Evolutionary conservation across 2,329 filamentous ascomycete species (phyloP), one percentile per base, ranked within the genome.

Genomic region (Cladosporium oxysporum): DNA sequence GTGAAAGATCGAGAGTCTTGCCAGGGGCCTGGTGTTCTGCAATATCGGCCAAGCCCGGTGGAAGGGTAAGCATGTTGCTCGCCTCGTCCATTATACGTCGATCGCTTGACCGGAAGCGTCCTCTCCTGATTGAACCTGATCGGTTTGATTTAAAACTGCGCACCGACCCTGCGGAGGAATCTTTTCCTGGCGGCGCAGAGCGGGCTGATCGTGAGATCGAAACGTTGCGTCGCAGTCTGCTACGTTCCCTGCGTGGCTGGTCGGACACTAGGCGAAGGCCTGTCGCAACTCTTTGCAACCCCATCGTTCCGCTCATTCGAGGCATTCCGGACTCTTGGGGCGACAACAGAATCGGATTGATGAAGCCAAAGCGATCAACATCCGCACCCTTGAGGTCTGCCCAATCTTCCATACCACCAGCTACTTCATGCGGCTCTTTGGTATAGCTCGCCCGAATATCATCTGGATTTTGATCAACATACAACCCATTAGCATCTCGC

Each of bases 301-400:
- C 72, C 3, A 73, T 67, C 2, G 69, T 69, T 21, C 71, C 72
- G 26, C 55, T 41, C 33, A 57, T 47, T 6, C n/a, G 23, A 44
- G 49, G 49, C 33, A 67, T 59, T 12, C 62, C 69, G 3, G 72
- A 71, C 11, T 68, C 75, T 28, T 75, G 72, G 5, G 80, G 79
- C 10, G 72, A 67, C 16, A 70, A 68, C 66, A 77, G 80, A 52
- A 75, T 78, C 4, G 81, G 79, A 16, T 83, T 74, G 67, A 90
- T 89, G 76, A 90, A 90, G 11, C 87, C 87, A 73, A 89, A 90
- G 66, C 87, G 81, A 74, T 90, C 87, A 3, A 89, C 86, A 68
- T 88, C 83, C 16, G 79, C 83, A 6, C 81, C 84, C 21, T 84
- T 80, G 12, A 90, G 77, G 74, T 89, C 83, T 67, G 85, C 81